phyloP scores from a whole-genome alignment of 345 rosid genomes.

The Hibiscus mutabilis region DNA sequence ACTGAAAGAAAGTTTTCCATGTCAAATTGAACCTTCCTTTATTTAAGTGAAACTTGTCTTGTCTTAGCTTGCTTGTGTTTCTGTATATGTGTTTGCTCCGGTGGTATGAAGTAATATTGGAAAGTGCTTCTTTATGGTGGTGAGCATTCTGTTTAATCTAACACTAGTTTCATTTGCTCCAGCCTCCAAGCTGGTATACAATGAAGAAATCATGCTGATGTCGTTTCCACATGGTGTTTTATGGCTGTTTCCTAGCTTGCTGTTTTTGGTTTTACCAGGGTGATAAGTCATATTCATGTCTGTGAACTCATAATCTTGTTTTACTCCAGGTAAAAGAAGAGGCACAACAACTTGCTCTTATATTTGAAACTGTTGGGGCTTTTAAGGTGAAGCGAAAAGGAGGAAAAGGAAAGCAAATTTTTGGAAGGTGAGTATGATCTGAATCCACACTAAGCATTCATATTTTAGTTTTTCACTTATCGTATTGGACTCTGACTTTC shows the following conservation, averaged over 20 bases:
- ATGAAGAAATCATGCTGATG: background rate
- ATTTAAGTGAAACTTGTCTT: background rate
- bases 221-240: background rate
- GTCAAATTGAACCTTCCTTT: background rate
- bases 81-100: background rate
- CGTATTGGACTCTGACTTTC: too few relatives aligned
- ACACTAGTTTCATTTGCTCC: background rate
- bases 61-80: background rate
- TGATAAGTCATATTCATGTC: background rate
- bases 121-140: background rate
- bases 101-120: background rate
- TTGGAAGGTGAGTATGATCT: constrained; percentile 67
- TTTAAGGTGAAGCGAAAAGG: constrained; percentile 95
- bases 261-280: background rate
- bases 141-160: background rate
- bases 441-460: background rate
- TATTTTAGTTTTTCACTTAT: background rate
- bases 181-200: background rate
- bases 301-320: background rate
- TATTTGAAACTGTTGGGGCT: constrained; percentile 84
- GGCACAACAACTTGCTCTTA: constrained; percentile 66
- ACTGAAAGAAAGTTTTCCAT: too few relatives aligned
- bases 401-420: constrained; percentile 79
- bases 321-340: constrained; percentile 82
- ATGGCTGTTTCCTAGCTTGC: background rate